Percentiles rank a stretch among this genome's conserved stretches.
These are phyloP conservation scores for Dendrobium catenatum DNA, from an alignment of 106 monocot species.

Conservation along the genomic window DNA sequence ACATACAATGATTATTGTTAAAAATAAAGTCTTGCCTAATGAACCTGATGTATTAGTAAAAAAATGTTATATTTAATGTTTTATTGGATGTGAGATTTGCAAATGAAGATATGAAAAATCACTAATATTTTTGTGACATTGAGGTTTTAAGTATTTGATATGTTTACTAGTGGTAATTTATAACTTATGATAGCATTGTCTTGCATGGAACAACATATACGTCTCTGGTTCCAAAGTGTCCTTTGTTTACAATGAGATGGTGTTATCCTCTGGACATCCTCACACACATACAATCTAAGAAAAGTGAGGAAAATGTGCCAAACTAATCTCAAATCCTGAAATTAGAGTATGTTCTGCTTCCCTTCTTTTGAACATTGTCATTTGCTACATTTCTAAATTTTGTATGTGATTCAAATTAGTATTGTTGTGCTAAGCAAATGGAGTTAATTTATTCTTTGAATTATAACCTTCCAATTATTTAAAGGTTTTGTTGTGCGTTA, in stretches of 20 bases:
- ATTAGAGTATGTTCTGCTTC: neutral
- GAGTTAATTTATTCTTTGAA: neutral
- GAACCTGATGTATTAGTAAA: neutral
- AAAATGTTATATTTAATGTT: neutral
- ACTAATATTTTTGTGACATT: neutral
- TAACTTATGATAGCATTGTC: neutral
- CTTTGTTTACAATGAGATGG: neutral
- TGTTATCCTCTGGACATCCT: neutral
- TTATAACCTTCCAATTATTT: neutral
- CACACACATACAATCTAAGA: neutral
- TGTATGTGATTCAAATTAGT: neutral
- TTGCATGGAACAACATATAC: neutral
- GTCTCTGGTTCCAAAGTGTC: neutral
- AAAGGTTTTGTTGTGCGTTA: neutral
- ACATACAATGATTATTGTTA: neutral
- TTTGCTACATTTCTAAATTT: neutral
- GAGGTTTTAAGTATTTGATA: neutral
- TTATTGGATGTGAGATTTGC: neutral
- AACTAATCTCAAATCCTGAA: neutral
- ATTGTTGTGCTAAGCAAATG: neutral
- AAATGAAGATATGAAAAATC: neutral
- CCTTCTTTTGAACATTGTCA: neutral
- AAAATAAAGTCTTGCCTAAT: neutral
- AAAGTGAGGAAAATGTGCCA: neutral
- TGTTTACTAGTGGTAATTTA: neutral